These are phyloP conservation scores for Phaeophleospora eucalypticola DNA, from an alignment of 2,329 filamentous ascomycete genomes.

Conservation along the genomic window DNA sequence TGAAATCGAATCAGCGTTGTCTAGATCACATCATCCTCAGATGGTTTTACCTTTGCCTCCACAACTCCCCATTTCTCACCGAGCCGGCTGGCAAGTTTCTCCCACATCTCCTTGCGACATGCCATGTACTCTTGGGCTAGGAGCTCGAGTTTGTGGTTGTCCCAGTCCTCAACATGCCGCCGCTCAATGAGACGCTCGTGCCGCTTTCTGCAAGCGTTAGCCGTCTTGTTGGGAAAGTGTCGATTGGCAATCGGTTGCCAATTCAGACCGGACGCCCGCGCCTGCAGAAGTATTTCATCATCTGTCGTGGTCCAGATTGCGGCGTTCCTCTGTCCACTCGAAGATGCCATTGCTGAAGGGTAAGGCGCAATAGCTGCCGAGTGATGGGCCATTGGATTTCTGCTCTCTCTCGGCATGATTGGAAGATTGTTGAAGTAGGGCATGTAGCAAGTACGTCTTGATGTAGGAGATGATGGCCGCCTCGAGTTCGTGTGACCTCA, in stretches of 20 bases:
- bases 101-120: constrained; percentile 78
- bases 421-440: constrained; percentile 22
- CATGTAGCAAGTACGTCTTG: constrained; percentile 22
- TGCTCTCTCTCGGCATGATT: constrained; percentile 46
- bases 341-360: constrained; percentile 31
- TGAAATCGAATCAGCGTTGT: constrained; percentile 9
- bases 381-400: constrained; percentile 22
- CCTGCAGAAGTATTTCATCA: constrained; percentile 67
- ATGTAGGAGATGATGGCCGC: no score
- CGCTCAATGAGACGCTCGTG: constrained; percentile 81
- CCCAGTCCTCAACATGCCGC: constrained; percentile 70
- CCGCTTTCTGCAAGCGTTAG: constrained; percentile 84
- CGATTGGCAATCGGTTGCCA: constrained; percentile 75
- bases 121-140: constrained; percentile 76
- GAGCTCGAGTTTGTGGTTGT: constrained; percentile 67
- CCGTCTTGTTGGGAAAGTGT: constrained; percentile 71
- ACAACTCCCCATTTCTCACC: constrained; percentile 61
- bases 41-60: constrained; percentile 68
- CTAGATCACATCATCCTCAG: constrained; percentile 32
- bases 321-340: constrained; percentile 35
- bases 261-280: constrained; percentile 71
- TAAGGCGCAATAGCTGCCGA: constrained; percentile 32
- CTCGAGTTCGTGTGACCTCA: no score
- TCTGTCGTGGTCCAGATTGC: constrained; percentile 66
- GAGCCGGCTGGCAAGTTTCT: constrained; percentile 60